These are phyloP conservation scores for Gynandropsis gynandra DNA, from an alignment of 345 rosid species.

Conservation along the genomic window DNA sequence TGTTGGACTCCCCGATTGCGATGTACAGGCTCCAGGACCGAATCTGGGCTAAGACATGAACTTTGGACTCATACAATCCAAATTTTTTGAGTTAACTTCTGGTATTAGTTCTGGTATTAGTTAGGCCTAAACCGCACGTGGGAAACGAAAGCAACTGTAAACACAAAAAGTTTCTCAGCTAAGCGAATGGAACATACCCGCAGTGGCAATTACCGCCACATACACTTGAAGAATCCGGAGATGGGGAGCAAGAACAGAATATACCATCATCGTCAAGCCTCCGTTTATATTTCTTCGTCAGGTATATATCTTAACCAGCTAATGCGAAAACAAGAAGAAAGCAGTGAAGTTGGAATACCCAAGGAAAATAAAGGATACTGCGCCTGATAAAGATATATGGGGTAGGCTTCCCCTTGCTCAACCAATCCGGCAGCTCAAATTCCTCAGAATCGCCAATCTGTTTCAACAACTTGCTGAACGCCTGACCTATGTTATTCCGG, in stretches of 20 bases:
- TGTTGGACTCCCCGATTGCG: too few species aligned
- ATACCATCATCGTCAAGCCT: constrained; percentile 90
- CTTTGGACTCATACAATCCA: too few species aligned
- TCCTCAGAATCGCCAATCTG: constrained; percentile 60
- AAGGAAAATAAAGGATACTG: constrained; percentile 56
- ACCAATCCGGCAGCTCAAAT: constrained; percentile 80
- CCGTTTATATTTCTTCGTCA: constrained; percentile 66
- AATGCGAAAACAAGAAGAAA: constrained; percentile 25
- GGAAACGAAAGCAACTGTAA: too few species aligned
- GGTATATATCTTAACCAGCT: constrained; percentile 64
- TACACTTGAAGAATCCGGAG: constrained; percentile 51
- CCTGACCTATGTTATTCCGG: constrained; percentile 34
- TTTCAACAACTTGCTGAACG: constrained; percentile 52
- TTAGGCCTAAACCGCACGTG: too few species aligned
- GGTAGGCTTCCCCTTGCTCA: constrained; percentile 54
- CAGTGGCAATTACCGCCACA: constrained; percentile 94
- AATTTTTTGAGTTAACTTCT: too few species aligned
- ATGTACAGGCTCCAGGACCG: too few species aligned
- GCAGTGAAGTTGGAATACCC: neutral
- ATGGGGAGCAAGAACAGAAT: constrained; percentile 76
- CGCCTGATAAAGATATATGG: constrained; percentile 71
- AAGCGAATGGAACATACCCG: constrained; percentile 50
- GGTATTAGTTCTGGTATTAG: too few species aligned
- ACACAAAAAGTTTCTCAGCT: neutral
- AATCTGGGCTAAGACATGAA: too few species aligned